A percentile compares a stretch with the other conserved stretches of the same genome.
These are phyloP conservation scores for Emericellopsis atlantica DNA, from an alignment of 2,329 filamentous ascomycete species.

Conservation along the genomic window DNA sequence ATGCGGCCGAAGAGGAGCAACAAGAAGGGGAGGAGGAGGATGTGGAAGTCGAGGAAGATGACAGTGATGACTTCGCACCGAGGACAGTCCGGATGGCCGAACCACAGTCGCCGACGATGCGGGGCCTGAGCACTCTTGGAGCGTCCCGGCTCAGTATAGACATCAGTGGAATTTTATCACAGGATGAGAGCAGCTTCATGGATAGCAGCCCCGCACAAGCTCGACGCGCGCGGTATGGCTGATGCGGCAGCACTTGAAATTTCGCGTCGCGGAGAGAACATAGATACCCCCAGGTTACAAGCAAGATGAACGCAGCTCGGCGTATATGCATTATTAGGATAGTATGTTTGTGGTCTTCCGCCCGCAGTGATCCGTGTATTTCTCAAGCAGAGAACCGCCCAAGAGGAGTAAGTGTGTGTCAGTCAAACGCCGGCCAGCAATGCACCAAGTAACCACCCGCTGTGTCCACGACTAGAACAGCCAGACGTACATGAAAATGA, in stretches of 20 bases:
- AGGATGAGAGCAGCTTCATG: conserved; percentile 44
- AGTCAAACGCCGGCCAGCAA: conserved; percentile 3
- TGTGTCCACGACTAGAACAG: conserved; percentile 46
- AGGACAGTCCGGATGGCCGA: conserved; percentile 18
- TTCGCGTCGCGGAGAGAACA: too few relatives aligned
- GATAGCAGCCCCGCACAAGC: conserved; percentile 38
- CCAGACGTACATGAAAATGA: conserved; percentile 90
- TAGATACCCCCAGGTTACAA: too few relatives aligned
- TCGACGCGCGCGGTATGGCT: conserved; percentile 19
- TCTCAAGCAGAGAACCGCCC: too few relatives aligned
- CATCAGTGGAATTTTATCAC: conserved; percentile 40
- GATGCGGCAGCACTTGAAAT: neutral
- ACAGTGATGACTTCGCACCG: conserved; percentile 23
- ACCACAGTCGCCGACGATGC: conserved; percentile 24
- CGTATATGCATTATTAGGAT: neutral
- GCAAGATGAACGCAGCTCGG: neutral
- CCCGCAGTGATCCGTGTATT: too few relatives aligned
- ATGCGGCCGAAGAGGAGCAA: neutral
- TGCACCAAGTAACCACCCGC: neutral
- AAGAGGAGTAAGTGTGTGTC: too few relatives aligned
- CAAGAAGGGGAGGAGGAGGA: conserved; percentile 8
- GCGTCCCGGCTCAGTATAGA: conserved; percentile 37
- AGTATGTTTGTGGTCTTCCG: neutral
- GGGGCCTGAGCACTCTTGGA: conserved; percentile 12
- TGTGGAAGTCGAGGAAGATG: conserved; percentile 8